Conservation (phyloP, 2,329 filamentous ascomycete species). For the Penicillium sp. region DNA sequence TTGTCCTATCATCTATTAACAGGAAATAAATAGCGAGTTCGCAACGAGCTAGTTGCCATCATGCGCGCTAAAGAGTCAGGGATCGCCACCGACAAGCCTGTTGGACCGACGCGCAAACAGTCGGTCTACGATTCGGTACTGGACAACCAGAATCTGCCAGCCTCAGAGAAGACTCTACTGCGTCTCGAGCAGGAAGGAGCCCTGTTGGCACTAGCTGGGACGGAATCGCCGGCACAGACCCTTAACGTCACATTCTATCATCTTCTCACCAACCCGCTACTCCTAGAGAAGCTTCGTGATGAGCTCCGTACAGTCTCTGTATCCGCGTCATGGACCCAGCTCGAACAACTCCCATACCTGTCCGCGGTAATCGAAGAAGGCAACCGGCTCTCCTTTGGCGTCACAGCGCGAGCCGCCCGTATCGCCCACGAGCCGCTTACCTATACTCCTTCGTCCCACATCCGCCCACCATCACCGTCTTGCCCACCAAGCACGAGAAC, state of each 20-base stretch:
- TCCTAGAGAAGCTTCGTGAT: slow-evolving; percentile 23
- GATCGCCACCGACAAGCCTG: background rate
- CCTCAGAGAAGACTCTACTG: slow-evolving; percentile 32
- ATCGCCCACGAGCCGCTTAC: slow-evolving; percentile 16
- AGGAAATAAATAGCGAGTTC: background rate
- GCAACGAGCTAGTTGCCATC: slow-evolving; percentile 21
- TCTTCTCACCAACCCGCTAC: slow-evolving; percentile 25
- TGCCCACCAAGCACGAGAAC: background rate
- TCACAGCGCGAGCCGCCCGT: slow-evolving; percentile 45
- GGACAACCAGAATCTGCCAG: slow-evolving; percentile 30
- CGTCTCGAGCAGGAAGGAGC: slow-evolving; percentile 37
- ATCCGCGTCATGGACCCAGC: slow-evolving; percentile 26
- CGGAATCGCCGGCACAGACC: slow-evolving; percentile 33
- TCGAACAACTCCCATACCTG: slow-evolving; percentile 48
- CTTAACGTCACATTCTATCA: slow-evolving; percentile 27
- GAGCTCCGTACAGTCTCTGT: slow-evolving; percentile 23
- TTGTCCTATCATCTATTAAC: background rate
- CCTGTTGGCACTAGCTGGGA: slow-evolving; percentile 35
- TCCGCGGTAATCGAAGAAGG: slow-evolving; percentile 34
- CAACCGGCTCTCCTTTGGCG: slow-evolving; percentile 43
- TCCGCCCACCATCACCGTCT: slow-evolving; percentile 8
- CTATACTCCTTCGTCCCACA: slow-evolving; percentile 23
- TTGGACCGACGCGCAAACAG: slow-evolving; percentile 22
- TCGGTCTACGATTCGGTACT: slow-evolving; percentile 35
- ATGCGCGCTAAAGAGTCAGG: slow-evolving; percentile 19